Base-by-base conservation (phyloP, 1,284 basidiomycete genomes). In the Ceratobasidium sp. region DNA sequence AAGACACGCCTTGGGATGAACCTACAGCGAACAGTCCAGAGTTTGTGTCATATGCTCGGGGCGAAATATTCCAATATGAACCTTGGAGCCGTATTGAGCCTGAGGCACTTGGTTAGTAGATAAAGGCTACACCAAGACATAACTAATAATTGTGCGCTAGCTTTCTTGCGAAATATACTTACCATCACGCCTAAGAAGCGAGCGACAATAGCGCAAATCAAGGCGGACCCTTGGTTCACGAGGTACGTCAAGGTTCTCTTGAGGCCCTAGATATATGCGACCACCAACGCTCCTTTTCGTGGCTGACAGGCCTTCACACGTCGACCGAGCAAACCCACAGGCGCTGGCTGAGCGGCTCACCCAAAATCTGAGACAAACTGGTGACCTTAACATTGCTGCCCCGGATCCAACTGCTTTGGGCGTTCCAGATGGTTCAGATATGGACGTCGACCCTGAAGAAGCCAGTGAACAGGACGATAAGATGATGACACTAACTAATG, bases 1-100 rank as follows among this genome's bases (percentile, higher is more conserved):
- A 69, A 97, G 94, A 97, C 77, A 98, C 96, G 0, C 97, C 96
- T 0, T 99, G 96, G 96, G 96, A 98, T 76, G 92, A 97, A 76
- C 95, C 96, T 2, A 94, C 94, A 0, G 76, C 79, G 0, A 82
- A 84, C 22, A 93, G 91, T 72, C 85, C 87, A 1, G 96, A 99
- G 78, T 99, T 87, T 77, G 77, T 80, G 29, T 85, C 87, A 6
- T 99, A 92, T 78, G 76, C 91, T 1, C 84, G 84, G 0, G 94
- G 94, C 1, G 82, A 90, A 64, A 86, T 96, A 62, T 88, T 93
- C 73, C 77, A 85, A 7, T 87, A 93, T 73, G 82, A 84, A 2
- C 96, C 96, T 0, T 99, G 96, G 96, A 86, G 83, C 70, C 82
- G 87, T 17, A 86, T 98, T 58, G 80, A 82, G 17, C 76, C 79